These are phyloP conservation scores for Aspergillus fischeri DNA, from an alignment of 2,329 filamentous ascomycete genomes.

Conservation along the genomic window DNA sequence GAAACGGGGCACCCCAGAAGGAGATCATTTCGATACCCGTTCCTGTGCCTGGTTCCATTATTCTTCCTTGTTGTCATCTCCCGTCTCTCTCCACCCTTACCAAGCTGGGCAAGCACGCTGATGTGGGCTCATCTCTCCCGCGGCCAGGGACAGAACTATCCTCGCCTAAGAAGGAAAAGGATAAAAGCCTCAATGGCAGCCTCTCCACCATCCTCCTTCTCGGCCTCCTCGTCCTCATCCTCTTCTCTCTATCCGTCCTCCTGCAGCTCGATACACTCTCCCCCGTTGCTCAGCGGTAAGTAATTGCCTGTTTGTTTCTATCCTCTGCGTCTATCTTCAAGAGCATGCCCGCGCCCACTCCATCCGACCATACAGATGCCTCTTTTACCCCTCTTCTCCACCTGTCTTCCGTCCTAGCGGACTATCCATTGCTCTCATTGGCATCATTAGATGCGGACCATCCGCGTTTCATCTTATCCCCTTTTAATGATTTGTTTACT, in stretches of 20 bases:
- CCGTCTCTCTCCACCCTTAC: not conserved
- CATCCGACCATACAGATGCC: not conserved
- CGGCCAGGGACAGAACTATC: not conserved
- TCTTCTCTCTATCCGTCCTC: constrained; percentile 29
- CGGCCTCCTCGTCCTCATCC: constrained; percentile 16
- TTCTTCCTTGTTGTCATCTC: not conserved
- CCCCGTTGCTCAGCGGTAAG: constrained; percentile 15
- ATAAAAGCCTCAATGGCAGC: constrained; percentile 13
- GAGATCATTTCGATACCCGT: not conserved
- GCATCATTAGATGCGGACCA: not conserved
- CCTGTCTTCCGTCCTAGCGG: constrained; percentile 2
- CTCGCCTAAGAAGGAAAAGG: not conserved
- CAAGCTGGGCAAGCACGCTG: not conserved
- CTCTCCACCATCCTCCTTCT: constrained; percentile 15
- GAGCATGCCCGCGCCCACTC: not conserved
- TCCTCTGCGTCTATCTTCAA: not conserved
- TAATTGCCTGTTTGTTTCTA: not conserved
- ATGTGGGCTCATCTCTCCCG: constrained; percentile 1
- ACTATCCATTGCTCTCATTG: constrained; percentile 1
- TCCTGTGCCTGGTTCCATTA: not conserved
- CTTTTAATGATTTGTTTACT: constrained; percentile 3
- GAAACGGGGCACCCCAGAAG: not conserved
- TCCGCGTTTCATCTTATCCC: constrained; percentile 3
- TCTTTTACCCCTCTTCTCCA: not conserved
- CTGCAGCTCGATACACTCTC: constrained; percentile 22